phyloP scores from a whole-genome alignment of 352 stramenopile genomes.

The Phytopythium sindhum region DNA sequence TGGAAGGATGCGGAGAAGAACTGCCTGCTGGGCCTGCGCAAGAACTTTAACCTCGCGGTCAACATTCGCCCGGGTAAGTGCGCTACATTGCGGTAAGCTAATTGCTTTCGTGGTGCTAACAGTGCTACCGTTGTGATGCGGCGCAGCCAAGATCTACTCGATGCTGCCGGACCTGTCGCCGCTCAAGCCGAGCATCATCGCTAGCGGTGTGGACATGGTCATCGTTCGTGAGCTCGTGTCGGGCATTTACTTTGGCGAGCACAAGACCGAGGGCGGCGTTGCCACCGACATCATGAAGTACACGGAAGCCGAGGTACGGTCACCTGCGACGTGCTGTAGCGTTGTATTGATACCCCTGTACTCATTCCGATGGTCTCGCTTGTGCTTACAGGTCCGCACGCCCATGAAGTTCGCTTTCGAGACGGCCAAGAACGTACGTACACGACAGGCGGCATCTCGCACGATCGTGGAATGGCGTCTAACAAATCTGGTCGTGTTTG shows the following conservation, averaged over 20 bases:
- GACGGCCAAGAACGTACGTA: slow-evolving; percentile 68
- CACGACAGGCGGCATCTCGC: not conserved
- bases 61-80: slow-evolving; percentile 91
- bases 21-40: slow-evolving; percentile 96
- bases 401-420: slow-evolving; percentile 86
- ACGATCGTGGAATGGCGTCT: not conserved
- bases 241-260: slow-evolving; percentile 98
- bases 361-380: not conserved
- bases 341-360: not conserved
- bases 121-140: not conserved
- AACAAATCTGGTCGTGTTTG: slow-evolving; percentile 12
- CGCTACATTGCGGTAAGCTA: not conserved
- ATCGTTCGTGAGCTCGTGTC: slow-evolving; percentile 98
- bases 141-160: slow-evolving; percentile 93
- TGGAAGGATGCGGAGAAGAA: slow-evolving; percentile 93
- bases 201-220: slow-evolving; percentile 96
- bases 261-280: slow-evolving; percentile 65
- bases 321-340: not conserved
- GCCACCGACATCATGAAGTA: slow-evolving; percentile 98
- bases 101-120: not conserved
- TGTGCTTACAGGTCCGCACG: slow-evolving; percentile 44
- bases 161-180: slow-evolving; percentile 97
- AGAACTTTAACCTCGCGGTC: slow-evolving; percentile 96
- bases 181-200: slow-evolving; percentile 96
- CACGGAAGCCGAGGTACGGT: slow-evolving; percentile 85